Evolutionary conservation across 1,284 basidiomycete genomes (phyloP).

Genomic region (Cryptococcus maquisensis): DNA sequence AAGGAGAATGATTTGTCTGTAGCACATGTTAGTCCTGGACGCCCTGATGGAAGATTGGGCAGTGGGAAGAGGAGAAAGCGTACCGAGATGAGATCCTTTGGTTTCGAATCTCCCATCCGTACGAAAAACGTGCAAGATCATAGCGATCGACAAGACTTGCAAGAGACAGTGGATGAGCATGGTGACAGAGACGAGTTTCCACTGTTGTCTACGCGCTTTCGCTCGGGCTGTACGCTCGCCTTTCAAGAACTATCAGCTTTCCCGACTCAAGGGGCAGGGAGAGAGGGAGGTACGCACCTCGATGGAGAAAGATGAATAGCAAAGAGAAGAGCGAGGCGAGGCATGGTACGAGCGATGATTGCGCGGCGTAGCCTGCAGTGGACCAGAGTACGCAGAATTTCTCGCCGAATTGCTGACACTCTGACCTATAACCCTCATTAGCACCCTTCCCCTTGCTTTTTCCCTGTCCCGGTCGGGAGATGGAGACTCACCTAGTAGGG

Average conservation of each 20-base stretch:
- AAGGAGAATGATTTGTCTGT: conserved; percentile 42
- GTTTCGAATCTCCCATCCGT: conserved; percentile 43
- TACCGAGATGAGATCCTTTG: conserved; percentile 38
- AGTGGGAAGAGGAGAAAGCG: conserved; percentile 5
- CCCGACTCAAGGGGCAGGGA: not conserved
- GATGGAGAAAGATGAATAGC: conserved; percentile 47
- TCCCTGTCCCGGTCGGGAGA: not conserved
- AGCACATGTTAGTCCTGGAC: conserved; percentile 1
- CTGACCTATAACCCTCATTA: conserved; percentile 30
- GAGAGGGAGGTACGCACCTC: conserved; percentile 24
- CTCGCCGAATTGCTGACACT: conserved; percentile 46
- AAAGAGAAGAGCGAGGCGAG: conserved; percentile 41
- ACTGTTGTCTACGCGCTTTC: conserved; percentile 43
- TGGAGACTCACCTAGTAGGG: conserved; percentile 36
- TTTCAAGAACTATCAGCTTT: conserved; percentile 1
- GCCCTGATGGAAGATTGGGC: not conserved
- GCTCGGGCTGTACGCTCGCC: conserved; percentile 43
- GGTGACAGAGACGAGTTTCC: conserved; percentile 48
- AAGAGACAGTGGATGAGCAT: conserved; percentile 45
- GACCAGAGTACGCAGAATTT: conserved; percentile 45
- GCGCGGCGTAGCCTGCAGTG: conserved; percentile 44
- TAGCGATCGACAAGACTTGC: conserved; percentile 37
- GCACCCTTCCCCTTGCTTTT: not conserved
- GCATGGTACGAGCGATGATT: conserved; percentile 46
- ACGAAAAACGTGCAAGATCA: conserved; percentile 44